Percentiles rank a stretch among this genome's conserved stretches.
Evolutionary conservation across 768 basidiomycete species (phyloP).

Genomic region (Pulveroboletus sp.): DNA sequence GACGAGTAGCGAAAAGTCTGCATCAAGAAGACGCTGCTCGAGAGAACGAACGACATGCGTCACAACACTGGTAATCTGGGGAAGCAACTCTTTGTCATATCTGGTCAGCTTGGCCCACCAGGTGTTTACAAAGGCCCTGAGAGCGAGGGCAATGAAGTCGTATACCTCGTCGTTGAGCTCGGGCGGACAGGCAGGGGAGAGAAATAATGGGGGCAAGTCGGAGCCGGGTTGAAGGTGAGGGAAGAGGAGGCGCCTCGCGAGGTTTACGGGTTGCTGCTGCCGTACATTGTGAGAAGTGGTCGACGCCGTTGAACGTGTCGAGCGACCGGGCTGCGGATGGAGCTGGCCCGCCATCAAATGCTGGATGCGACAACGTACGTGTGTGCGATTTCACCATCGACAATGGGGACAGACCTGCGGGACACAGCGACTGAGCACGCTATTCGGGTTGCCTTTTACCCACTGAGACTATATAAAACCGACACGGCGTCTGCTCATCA

Average conservation of each 20-base stretch:
- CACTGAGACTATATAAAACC: constrained; percentile 20
- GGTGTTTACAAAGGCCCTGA: constrained; percentile 73
- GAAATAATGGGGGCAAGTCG: constrained; percentile 52
- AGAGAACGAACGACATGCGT: constrained; percentile 54
- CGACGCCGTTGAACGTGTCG: constrained; percentile 23
- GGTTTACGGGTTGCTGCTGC: constrained; percentile 31
- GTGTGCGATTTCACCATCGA: not conserved
- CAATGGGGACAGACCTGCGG: too few relatives aligned
- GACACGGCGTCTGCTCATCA: not conserved
- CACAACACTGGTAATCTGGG: constrained; percentile 60
- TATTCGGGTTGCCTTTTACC: too few relatives aligned
- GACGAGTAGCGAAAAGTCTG: constrained; percentile 58
- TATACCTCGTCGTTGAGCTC: constrained; percentile 58
- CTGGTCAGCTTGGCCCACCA: constrained; percentile 86
- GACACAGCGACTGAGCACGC: too few relatives aligned
- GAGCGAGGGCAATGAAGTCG: constrained; percentile 72
- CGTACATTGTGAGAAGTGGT: constrained; percentile 14
- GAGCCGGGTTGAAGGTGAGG: constrained; percentile 42
- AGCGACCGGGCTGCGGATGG: constrained; percentile 5
- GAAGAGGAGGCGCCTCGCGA: constrained; percentile 61
- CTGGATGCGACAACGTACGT: not conserved
- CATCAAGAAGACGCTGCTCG: constrained; percentile 49
- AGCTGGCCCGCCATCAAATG: constrained; percentile 1
- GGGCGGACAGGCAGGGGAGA: constrained; percentile 37
- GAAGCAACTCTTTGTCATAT: constrained; percentile 79